phyloP scores from a whole-genome alignment of 1,139 yeast genomes.

The Debaryomycetaceae sp. region DNA sequence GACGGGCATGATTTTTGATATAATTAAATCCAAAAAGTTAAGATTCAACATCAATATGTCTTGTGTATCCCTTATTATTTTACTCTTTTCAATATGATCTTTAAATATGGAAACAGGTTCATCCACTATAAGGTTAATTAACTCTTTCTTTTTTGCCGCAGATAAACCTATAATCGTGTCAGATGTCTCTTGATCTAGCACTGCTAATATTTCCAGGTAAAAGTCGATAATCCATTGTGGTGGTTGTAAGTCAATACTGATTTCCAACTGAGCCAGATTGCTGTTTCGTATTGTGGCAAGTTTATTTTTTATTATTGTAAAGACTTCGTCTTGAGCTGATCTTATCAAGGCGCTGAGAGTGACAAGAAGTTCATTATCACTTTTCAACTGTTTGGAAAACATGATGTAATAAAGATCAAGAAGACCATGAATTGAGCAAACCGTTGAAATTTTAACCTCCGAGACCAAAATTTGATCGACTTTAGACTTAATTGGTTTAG shows the following conservation, averaged over 20 bases:
- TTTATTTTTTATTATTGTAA: conserved; percentile 36
- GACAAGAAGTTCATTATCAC: conserved; percentile 13
- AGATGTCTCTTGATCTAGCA: conserved; percentile 43
- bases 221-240: conserved; percentile 73
- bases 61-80: conserved; percentile 22
- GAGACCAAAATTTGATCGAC: conserved; percentile 67
- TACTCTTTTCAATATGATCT: conserved; percentile 27
- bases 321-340: conserved; percentile 39
- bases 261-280: conserved; percentile 40
- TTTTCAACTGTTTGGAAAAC: conserved; percentile 49
- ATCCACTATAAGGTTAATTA: conserved; percentile 39
- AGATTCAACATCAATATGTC: conserved; percentile 45
- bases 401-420: conserved; percentile 67
- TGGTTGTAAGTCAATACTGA: conserved; percentile 51
- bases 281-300: conserved; percentile 39
- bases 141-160: conserved; percentile 25
- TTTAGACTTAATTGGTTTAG: conserved; percentile 41
- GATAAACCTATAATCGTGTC: conserved; percentile 38
- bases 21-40: conserved; percentile 59
- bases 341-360: conserved; percentile 24
- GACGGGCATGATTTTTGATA: conserved; percentile 53
- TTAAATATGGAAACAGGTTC: conserved; percentile 48
- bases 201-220: conserved; percentile 47
- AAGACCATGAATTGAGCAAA: conserved; percentile 59
- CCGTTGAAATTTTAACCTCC: conserved; percentile 54